Percentiles rank a stretch among this genome's conserved stretches.
Conservation (phyloP, 352 stramenopile species). For the Pythium phragmiticola region DNA sequence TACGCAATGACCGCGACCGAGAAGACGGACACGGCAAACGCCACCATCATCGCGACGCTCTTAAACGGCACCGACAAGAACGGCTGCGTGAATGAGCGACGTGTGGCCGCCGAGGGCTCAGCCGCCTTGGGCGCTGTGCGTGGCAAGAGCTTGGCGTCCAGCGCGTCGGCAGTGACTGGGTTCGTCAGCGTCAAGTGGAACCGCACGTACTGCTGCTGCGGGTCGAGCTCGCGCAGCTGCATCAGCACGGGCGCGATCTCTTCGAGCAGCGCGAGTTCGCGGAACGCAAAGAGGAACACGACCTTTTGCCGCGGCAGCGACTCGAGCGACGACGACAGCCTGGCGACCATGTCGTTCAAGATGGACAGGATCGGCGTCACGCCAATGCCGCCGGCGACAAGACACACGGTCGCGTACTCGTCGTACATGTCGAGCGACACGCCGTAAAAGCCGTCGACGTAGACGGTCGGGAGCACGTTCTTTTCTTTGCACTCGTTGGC, state of each 20-base stretch:
- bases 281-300: constrained; percentile 45
- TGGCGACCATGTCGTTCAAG: constrained; percentile 39
- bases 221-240: constrained; percentile 34
- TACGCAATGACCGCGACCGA: constrained; percentile 20
- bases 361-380: constrained; percentile 41
- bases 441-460: constrained; percentile 50
- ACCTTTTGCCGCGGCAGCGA: constrained; percentile 25
- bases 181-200: constrained; percentile 31
- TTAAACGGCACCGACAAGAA: constrained; percentile 16
- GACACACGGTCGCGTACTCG: constrained; percentile 37
- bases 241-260: constrained; percentile 32
- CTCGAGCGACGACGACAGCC: constrained; percentile 12
- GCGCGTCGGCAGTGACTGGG: constrained; percentile 1
- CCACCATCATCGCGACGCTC: constrained; percentile 5
- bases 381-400: constrained; percentile 41
- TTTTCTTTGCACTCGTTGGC: constrained; percentile 34
- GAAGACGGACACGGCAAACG: constrained; percentile 11
- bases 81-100: constrained; percentile 25
- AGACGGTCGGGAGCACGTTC: constrained; percentile 30
- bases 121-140: constrained; percentile 23
- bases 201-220: constrained; percentile 26
- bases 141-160: constrained; percentile 14
- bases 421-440: constrained; percentile 36
- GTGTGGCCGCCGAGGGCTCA: neutral
- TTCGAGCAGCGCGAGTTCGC: constrained; percentile 37